Evolutionary conservation across 2,329 filamentous ascomycete genomes (phyloP), one percentile per base, ranked within the genome.

Genomic region (Geosmithia flava): DNA sequence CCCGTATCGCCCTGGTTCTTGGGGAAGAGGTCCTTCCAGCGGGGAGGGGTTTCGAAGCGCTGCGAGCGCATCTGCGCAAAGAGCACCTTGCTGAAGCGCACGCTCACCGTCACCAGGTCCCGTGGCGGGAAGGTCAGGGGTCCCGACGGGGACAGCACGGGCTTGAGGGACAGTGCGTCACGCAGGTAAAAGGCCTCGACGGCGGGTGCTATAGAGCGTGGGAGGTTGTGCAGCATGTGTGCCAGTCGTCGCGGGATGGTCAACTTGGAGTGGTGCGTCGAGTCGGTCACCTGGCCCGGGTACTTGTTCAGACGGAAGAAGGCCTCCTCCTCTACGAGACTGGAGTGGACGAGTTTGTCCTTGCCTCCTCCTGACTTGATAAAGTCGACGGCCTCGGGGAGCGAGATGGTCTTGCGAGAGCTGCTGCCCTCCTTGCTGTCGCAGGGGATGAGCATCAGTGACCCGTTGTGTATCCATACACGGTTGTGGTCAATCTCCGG

Each of bases 141-240:
- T 1, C 63, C 66, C 0, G 76, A 63, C 33, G 75, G 68, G 2
- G 74, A 73, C 48, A 81, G 68, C 3, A 95, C 68, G 1, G 81
- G 78, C 48, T 83, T 83, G 42, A 96, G 65, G 1, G 83, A 75
- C 49, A 88, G 74, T 0, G 88, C 83, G 58, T 97, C 90, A 52
- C 93, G 81, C 15, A 95, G 75, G 62, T 97, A 97, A 64, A 98
- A 97, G 1, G 85, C 81, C 63, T 98, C 94, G 2, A 91, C 78
- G 1, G 88, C 89, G 0, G 89, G 81, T 2, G 89, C 83, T 49
- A 97, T 81, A 51, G 85, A 81, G 16, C 81, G 76, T 1, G 90
- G 87, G 20, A 82, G 79, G 42, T 77, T 68, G 56, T 91, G 85
- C 2, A 98, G 68, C 39, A 97, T 72, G 54, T 83, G 83, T 7